Evolutionary conservation across 2,329 filamentous ascomycete genomes (phyloP).

Genomic region (Pseudonectria buxi): DNA sequence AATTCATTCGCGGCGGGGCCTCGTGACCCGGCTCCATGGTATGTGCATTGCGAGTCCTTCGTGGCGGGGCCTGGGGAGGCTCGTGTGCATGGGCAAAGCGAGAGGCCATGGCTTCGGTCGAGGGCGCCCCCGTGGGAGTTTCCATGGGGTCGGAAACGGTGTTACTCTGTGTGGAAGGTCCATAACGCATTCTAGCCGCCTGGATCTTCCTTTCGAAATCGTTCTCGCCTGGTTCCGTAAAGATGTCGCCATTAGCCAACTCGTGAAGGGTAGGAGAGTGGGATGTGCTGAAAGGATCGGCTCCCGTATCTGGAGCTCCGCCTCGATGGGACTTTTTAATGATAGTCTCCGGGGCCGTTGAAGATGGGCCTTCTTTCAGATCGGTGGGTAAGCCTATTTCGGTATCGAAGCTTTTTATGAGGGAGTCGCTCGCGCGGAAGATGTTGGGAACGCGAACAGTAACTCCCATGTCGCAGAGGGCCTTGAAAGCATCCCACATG

Average conservation of each 20-base stretch:
- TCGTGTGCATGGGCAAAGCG: constrained; percentile 30
- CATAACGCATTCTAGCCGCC: constrained; percentile 42
- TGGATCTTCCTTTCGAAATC: constrained; percentile 52
- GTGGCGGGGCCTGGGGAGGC: constrained; percentile 44
- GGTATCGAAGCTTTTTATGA: constrained; percentile 42
- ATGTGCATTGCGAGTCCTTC: constrained; percentile 49
- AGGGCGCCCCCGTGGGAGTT: constrained; percentile 42
- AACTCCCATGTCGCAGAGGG: constrained; percentile 80
- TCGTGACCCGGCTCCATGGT: constrained; percentile 47
- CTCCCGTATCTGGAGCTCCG: constrained; percentile 28
- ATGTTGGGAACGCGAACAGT: constrained; percentile 77
- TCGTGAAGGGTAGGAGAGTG: constrained; percentile 35
- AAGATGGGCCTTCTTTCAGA: constrained; percentile 28
- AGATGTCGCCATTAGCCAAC: constrained; percentile 34
- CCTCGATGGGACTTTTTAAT: constrained; percentile 37
- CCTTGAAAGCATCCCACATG: constrained; percentile 95
- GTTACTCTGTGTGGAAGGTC: constrained; percentile 30
- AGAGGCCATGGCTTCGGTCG: constrained; percentile 15
- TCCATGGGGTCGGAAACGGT: constrained; percentile 52
- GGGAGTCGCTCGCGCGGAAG: constrained; percentile 63
- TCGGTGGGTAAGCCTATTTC: constrained; percentile 23
- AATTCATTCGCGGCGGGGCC: constrained; percentile 58
- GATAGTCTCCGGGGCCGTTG: constrained; percentile 33
- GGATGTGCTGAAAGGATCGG: constrained; percentile 47
- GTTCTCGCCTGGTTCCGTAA: constrained; percentile 39